Evolutionary conservation across 306 rosid species (phyloP), one percentile per base, ranked within the genome.

Genomic region (Casuarina glauca): DNA sequence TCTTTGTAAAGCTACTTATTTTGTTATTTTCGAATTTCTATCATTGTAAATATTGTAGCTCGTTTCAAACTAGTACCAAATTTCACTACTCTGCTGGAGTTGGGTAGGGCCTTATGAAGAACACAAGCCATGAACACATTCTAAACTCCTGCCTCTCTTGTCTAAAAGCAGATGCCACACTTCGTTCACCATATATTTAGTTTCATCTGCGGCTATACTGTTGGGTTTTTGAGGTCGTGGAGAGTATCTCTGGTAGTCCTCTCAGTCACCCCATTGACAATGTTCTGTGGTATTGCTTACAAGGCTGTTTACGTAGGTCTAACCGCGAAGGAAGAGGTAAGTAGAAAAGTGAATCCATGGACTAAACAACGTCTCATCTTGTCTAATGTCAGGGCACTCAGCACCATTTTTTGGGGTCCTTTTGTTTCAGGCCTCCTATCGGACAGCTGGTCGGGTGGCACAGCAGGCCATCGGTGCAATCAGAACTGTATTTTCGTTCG

Each of bases 401-500:
- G 75, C 77, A 79, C 71, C 52, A 73, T 50, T 42, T 1, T 38
- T 67, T 78, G 46, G 72, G 44, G 35, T 57, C 39, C 36, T 44
- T 44, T 12, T 69, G 54, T 77, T 75, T 41, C 61, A 94, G 98
- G 85, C 84, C 74, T 88, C 90, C 79, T 92, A 94, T 26, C 84
- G 95, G 85, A 87, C 66, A 79, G 92, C 98, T 72, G 97, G 98
- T 38, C 79, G 77, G 80, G 82, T 90, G 69, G 95, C 93, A 9
- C 95, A 94, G 81, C 97, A 94, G 66, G 82, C 95, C 53, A 84
- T 94, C 61, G 64, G 91, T 83, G 92, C 97, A 73, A 89, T 94
- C 39, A 84, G 98, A 84, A 94, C 98, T 52, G 92, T 94, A 66
- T 81, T 92, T 81, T 89, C 98, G 4, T 94, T 94, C 76, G 98